These are phyloP conservation scores for Gleditsia sinensis DNA, from an alignment of 306 rosid genomes.

Conservation along the genomic window DNA sequence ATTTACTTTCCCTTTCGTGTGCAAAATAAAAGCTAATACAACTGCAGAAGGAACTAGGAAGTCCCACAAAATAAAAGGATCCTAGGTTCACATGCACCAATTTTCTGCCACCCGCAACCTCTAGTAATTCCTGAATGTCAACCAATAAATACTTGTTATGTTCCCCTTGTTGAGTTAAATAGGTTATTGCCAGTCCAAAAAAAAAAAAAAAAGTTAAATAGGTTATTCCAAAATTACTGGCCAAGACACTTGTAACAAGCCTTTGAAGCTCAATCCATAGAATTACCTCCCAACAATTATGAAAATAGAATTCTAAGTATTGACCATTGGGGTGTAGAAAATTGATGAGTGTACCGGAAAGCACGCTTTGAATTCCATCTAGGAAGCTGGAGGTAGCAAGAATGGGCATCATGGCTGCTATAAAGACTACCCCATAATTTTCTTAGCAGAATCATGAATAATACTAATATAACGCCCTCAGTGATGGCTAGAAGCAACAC, in stretches of 20 bases:
- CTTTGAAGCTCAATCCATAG: too few species aligned
- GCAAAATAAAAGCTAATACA: slow-evolving; percentile 32
- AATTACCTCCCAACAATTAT: too few species aligned
- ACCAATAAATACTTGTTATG: not conserved
- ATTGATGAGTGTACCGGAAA: slow-evolving; percentile 37
- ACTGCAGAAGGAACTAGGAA: slow-evolving; percentile 41
- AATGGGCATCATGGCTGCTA: slow-evolving; percentile 45
- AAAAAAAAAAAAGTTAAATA: too few species aligned
- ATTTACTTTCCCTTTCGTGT: slow-evolving; percentile 37
- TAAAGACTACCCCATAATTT: slow-evolving; percentile 63
- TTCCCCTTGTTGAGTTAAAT: not conserved
- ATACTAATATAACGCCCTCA: slow-evolving; percentile 39
- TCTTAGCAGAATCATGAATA: slow-evolving; percentile 45
- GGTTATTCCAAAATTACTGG: too few species aligned
- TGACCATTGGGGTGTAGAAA: too few species aligned
- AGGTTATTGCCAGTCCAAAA: too few species aligned
- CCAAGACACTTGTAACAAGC: too few species aligned
- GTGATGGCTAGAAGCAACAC: slow-evolving; percentile 12
- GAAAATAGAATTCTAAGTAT: not conserved
- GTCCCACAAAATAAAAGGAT: slow-evolving; percentile 41
- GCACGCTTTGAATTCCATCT: slow-evolving; percentile 40
- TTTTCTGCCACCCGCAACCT: slow-evolving; percentile 44
- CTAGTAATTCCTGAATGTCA: slow-evolving; percentile 33
- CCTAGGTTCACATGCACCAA: slow-evolving; percentile 45
- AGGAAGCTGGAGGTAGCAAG: slow-evolving; percentile 38